Conservation (phyloP, 2,329 filamentous ascomycete genomes). For the Colletotrichum sp. region DNA sequence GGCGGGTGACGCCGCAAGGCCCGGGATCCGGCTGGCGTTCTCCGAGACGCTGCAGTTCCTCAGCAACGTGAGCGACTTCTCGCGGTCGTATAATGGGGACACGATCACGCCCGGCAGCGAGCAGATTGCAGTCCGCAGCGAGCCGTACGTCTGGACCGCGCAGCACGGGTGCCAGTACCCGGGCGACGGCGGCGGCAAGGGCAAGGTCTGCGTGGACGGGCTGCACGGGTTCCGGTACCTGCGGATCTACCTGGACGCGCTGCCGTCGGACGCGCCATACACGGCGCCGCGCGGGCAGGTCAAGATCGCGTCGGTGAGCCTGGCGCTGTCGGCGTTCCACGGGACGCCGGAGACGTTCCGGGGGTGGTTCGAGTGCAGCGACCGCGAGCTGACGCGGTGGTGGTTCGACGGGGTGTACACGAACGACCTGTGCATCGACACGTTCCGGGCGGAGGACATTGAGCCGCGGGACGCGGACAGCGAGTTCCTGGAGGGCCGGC, state of each 20-base stretch:
- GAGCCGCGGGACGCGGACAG: constrained; percentile 51
- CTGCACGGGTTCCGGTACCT: constrained; percentile 59
- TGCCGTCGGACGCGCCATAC: constrained; percentile 47
- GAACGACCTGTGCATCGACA: constrained; percentile 52
- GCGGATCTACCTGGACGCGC: constrained; percentile 50
- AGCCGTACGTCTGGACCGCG: constrained; percentile 50
- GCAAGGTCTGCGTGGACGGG: constrained; percentile 54
- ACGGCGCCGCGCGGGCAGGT: constrained; percentile 50
- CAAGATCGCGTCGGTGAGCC: constrained; percentile 43
- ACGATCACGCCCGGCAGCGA: constrained; percentile 51
- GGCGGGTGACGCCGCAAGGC: constrained; percentile 26
- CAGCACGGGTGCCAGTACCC: constrained; percentile 45
- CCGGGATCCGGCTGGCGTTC: constrained; percentile 51
- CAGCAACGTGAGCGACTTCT: constrained; percentile 50
- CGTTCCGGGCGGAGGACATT: constrained; percentile 51
- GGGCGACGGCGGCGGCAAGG: constrained; percentile 19
- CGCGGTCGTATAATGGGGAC: constrained; percentile 47
- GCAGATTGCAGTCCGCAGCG: constrained; percentile 50
- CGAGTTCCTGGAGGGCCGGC: constrained; percentile 46
- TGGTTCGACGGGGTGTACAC: constrained; percentile 61
- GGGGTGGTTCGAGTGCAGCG: constrained; percentile 59
- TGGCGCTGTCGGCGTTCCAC: constrained; percentile 49
- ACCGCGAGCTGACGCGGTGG: constrained; percentile 52
- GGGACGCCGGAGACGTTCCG: constrained; percentile 54
- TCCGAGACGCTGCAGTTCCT: constrained; percentile 54